Evolutionary conservation across 2,329 filamentous ascomycete species (phyloP).

Genomic region (Colletotrichum camelliae): DNA sequence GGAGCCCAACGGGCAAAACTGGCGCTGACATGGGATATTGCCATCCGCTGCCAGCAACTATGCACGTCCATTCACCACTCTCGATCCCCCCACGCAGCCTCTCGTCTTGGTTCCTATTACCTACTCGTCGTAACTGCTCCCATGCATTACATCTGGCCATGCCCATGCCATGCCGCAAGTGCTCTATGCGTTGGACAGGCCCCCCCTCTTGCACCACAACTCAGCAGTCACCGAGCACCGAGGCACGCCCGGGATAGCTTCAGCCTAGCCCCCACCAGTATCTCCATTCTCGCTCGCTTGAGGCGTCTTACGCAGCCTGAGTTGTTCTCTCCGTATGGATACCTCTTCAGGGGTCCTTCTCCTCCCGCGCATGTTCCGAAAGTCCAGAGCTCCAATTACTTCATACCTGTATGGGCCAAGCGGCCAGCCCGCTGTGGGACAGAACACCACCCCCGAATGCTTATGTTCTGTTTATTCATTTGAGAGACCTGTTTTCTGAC

Average conservation of each 20-base stretch:
- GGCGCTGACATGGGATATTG: slow-evolving; percentile 7
- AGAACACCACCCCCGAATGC: background rate
- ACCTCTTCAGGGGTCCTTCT: slow-evolving; percentile 2
- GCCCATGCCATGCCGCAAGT: background rate
- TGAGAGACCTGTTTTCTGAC: slow-evolving; percentile 1
- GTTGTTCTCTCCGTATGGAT: background rate
- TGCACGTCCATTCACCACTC: slow-evolving; percentile 11
- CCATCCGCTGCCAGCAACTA: slow-evolving; percentile 5
- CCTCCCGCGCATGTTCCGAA: background rate
- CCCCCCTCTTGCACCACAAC: background rate
- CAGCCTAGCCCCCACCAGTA: slow-evolving; percentile 6
- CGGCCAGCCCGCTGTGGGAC: background rate
- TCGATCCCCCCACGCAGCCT: slow-evolving; percentile 3
- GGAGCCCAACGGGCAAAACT: background rate
- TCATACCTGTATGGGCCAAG: slow-evolving; percentile 5
- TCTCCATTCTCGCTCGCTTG: background rate
- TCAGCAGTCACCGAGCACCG: slow-evolving; percentile 14
- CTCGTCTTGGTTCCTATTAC: background rate
- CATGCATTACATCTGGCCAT: background rate
- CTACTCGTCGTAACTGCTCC: background rate
- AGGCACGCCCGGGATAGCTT: slow-evolving; percentile 16
- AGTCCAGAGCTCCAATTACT: background rate
- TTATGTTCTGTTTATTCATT: background rate
- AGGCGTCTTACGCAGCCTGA: background rate
- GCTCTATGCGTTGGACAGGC: background rate